Base-by-base conservation (phyloP, 352 stramenopile species). In the Phytopythium cucurbitacearum region DNA sequence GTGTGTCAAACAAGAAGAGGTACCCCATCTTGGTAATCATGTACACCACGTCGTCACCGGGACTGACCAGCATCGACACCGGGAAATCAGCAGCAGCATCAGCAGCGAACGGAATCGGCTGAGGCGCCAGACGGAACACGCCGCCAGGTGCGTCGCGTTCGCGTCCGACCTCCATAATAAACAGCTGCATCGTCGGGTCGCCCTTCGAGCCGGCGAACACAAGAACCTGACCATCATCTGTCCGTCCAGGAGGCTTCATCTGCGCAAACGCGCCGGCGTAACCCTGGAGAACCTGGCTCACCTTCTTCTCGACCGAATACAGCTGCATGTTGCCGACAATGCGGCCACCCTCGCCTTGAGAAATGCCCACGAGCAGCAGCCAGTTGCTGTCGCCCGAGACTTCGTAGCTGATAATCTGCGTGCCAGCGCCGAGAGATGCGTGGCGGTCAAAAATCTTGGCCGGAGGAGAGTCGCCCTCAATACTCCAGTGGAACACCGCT, bases 21-120 rank as follows among this genome's bases (percentile, higher is more conserved):
- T 99, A 99, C 47, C 98, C 98, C 91, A 99, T 99, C 87, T 99
- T 99, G 36, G 97, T 99, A 60, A 99, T 96, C 76, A 99, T 94
- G 72, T 98, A 99, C 41, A 99, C 89, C 50, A 99, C 73, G 55
- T 98, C 94, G 56, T 98, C 89, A 37, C 73, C 68, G 11, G 88
- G 80, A 36, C 76, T 96, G 51, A 98, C 81, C 43, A 97, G 72
- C 76, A 99, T 96, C 60, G 89, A 98, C 40, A 99, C 97, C 4
- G 97, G 97, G 79, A 99, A 99, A 76, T 99, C 98, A 47, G 91
- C 88, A 28, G 85, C 83, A 4, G 97, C 97, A 71, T 99, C 97
- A 0, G 95, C 81, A 33, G 98, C 94, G 58, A 99, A 95, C 35
- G 96, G 96, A 65, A 99, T 99, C 5, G 73, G 60, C 59, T 94